A percentile compares a stretch with the other conserved stretches of the same genome.
Conservation (phyloP, 768 basidiomycete species). For the Mycena olivaceomarginata region DNA sequence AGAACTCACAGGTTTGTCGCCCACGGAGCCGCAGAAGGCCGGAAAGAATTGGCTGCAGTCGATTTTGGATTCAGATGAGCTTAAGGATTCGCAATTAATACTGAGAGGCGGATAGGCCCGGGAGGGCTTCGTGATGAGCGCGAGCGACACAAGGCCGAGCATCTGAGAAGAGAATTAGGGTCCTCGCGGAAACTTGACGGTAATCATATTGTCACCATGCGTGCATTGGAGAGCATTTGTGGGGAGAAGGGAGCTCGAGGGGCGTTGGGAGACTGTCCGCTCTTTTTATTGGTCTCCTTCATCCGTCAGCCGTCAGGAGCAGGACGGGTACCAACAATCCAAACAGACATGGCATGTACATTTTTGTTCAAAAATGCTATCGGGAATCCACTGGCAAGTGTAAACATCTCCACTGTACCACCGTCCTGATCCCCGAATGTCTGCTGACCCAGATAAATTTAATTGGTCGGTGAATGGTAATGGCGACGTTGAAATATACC, state of each 20-base stretch:
- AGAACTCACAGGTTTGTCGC: constrained; percentile 7
- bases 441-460: neutral
- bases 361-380: constrained; percentile 10
- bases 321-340: constrained; percentile 9
- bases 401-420: constrained; percentile 9
- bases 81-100: neutral
- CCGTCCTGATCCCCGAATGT: constrained; percentile 8
- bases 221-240: neutral
- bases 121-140: constrained; percentile 1
- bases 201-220: constrained; percentile 7
- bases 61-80: neutral
- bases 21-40: constrained; percentile 1
- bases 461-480: constrained; percentile 7
- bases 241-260: constrained; percentile 4
- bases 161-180: constrained; percentile 11
- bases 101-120: neutral
- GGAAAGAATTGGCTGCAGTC: constrained; percentile 11
- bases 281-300: constrained; percentile 10
- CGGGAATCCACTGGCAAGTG: neutral
- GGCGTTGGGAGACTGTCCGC: constrained; percentile 8
- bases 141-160: constrained; percentile 12
- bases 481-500: constrained; percentile 8
- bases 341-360: constrained; percentile 14
- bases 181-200: neutral
- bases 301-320: constrained; percentile 16